These are phyloP conservation scores for Psilocybe tampanensis DNA, from an alignment of 768 basidiomycete genomes.

Conservation along the genomic window DNA sequence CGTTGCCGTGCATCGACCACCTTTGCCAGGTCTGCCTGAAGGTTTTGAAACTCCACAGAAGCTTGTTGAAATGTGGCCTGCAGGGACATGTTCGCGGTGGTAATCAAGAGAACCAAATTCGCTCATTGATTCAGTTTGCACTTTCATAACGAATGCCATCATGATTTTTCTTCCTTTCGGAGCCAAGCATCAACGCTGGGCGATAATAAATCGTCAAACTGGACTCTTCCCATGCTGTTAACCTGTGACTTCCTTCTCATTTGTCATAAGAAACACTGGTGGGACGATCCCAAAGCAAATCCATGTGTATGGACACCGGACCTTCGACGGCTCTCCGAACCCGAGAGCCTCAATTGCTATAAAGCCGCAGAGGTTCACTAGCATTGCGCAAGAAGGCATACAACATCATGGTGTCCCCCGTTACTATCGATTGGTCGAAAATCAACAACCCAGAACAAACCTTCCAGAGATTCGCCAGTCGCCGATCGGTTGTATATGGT, in stretches of 20 bases:
- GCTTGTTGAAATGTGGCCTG: conserved; percentile 65
- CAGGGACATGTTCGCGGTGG: conserved; percentile 43
- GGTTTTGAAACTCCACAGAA: conserved; percentile 77
- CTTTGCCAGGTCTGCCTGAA: conserved; percentile 73
- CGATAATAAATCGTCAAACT: background rate
- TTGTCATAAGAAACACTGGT: background rate
- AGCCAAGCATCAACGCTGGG: background rate
- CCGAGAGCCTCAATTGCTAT: conserved; percentile 1
- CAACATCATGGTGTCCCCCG: conserved; percentile 33
- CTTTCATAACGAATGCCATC: background rate
- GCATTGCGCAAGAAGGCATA: background rate
- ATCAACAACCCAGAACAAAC: conserved; percentile 68
- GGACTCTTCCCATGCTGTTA: background rate
- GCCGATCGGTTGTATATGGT: conserved; percentile 84
- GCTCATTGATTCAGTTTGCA: no score
- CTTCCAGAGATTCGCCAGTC: conserved; percentile 76
- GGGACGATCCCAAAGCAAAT: background rate
- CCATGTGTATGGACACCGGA: conserved; percentile 7
- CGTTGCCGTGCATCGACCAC: conserved; percentile 81
- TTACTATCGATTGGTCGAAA: conserved; percentile 53
- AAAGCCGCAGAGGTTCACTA: background rate
- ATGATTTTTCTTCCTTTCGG: background rate
- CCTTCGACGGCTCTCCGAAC: conserved; percentile 6
- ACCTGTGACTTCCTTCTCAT: background rate
- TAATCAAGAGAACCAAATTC: conserved; percentile 19